Evolutionary conservation across 306 rosid genomes (phyloP), one percentile per base, ranked within the genome.

Genomic region (Casuarina equisetifolia): DNA sequence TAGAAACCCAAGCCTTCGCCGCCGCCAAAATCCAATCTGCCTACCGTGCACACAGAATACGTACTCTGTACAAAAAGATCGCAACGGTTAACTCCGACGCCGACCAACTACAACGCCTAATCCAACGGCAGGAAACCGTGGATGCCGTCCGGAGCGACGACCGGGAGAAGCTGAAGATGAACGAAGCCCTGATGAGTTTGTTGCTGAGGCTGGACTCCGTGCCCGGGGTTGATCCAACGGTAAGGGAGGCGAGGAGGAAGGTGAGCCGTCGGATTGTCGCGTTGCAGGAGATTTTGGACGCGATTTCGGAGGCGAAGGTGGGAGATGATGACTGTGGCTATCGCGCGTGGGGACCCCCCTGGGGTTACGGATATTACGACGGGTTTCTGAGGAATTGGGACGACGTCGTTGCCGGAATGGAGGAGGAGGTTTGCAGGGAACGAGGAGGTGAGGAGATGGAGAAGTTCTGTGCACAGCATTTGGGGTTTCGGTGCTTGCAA

Each of bases 111-210:
- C 90, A 90, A 58, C 80, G 85, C 57, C 69, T 83, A 35, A 94
- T 94, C 86, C 97, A 94, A 48, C 91, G 86, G 44, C 98, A 94
- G 90, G 97, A 94, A 38, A 94, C 97, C 0, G 97, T 94, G n/a
- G 98, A 94, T 80, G 91, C 93, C 19, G 84, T 94, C 2, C 89
- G 97, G 76, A 76, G 84, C 84, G 80, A 76, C 82, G 87, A 86
- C 17, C 80, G 86, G 0, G 97, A 89, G 90, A 91, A 88, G 84
- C 76, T 89, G 76, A 84, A 77, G 76, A 81, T 92, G 89, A 92
- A 94, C 88, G 98, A 94, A 82, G 84, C 95, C 1, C 70, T 94
- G 72, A 94, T 94, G 98, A 79, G 69, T 16, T 73, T 94, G 63
- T 81, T 94, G 20, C 91, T 94, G 72, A 89, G 71, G 76, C 86